Evolutionary conservation across 2,329 filamentous ascomycete species (phyloP), one percentile per base, ranked within the genome.

Genomic region (Macrophomina tecta): DNA sequence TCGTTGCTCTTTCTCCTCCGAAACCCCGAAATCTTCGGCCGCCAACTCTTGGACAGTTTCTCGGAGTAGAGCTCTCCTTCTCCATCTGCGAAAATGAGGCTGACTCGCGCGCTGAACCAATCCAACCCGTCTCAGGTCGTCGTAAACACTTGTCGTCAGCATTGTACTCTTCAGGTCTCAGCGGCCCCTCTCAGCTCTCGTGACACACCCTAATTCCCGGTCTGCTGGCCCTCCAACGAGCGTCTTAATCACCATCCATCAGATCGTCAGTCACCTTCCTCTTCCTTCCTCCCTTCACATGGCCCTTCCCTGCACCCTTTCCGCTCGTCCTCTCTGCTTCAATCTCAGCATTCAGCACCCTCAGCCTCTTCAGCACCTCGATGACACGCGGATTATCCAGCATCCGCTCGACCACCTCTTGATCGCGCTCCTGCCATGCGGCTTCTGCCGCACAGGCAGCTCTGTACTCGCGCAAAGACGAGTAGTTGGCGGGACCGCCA

Each of bases 351-450:
- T 53, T 60, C 23, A 66, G 18, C 28, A 45, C 53, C 32, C 64
- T 42, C 55, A 66, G 34, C 32, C 64, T 46, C 64, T 42, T 60
- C 42, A 66, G 28, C 34, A 51, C 45, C 3, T 46, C 53, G 45
- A 60, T 42, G 23, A 66, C 64, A 36, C 36, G 45, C 45, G 64
- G 64, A 32, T 66, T 66, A 28, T 61, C 64, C 34, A 66, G 64
- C 64, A 66, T 66, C 32, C 46, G 64, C 55, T 66, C 64, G 6
- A 66, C 64, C 14, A 66, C 64, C 32, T 61, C 53, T 23, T 61
- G 64, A 16, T 66, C 64, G 34, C 64, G 53, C 23, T 66, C 64
- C 64, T 66, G 64, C 64, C 64, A 66, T 3, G 64, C 64, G 18
- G 64, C 64, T 36, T 66, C 64, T 8, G 64, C 64, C 8, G 64